Conservation (phyloP, 257 asterid species). For the Primulina eburnea region DNA sequence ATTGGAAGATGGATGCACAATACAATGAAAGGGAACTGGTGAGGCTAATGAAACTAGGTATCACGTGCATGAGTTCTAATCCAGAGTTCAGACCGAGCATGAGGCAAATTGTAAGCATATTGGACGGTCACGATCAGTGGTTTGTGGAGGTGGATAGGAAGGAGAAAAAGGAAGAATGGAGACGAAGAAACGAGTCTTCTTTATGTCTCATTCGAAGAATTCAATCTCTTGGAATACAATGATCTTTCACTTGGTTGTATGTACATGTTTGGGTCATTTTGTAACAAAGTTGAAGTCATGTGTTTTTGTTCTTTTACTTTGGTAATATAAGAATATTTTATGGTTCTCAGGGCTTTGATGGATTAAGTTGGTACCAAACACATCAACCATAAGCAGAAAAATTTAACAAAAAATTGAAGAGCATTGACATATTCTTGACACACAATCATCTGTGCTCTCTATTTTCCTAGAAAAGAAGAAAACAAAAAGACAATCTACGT, state of each 20-base stretch:
- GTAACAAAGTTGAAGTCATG: neutral
- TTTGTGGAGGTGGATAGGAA: constrained; percentile 34
- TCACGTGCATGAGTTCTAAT: constrained; percentile 67
- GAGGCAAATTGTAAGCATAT: constrained; percentile 77
- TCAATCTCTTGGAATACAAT: constrained; percentile 84
- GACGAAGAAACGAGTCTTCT: constrained; percentile 56
- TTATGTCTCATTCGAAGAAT: constrained; percentile 64
- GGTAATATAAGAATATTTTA: neutral
- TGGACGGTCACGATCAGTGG: constrained; percentile 82
- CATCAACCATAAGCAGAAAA: neutral
- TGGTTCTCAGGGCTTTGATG: neutral
- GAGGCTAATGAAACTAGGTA: constrained; percentile 69
- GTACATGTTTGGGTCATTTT: neutral
- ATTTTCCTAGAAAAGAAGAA: neutral
- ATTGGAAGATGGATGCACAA: constrained; percentile 60
- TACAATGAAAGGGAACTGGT: constrained; percentile 51
- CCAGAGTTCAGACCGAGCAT: constrained; percentile 71
- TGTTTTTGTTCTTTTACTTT: neutral
- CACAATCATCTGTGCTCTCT: neutral
- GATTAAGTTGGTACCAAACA: neutral
- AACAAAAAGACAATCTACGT: neutral
- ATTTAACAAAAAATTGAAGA: neutral
- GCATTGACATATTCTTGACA: neutral
- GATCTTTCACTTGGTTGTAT: constrained; percentile 22
- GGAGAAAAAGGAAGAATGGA: constrained; percentile 71